A percentile compares a stretch with the other conserved stretches of the same genome.
Evolutionary conservation across 2,329 filamentous ascomycete genomes (phyloP).

Genomic region (Penicillium sp.): DNA sequence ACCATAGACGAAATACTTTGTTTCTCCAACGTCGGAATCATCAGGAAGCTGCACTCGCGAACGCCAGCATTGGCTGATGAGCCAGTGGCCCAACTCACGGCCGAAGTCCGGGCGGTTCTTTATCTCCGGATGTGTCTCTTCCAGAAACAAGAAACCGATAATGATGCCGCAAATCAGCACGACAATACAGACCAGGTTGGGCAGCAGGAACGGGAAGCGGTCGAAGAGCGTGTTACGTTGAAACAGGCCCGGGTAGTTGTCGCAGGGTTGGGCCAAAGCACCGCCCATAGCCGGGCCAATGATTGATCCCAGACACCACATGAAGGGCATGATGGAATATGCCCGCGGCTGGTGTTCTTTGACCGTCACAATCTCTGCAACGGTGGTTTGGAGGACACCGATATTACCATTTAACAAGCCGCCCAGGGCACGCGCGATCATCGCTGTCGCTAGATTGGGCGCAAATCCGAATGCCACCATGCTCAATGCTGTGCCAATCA

Average conservation of each 20-base stretch:
- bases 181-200: constrained; percentile 85
- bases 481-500: constrained; percentile 87
- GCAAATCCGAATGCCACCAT: constrained; percentile 93
- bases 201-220: constrained; percentile 82
- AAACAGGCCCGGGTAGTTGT: constrained; percentile 76
- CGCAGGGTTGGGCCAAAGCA: constrained; percentile 80
- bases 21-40: constrained; percentile 49
- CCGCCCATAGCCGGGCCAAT: constrained; percentile 90
- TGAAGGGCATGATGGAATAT: constrained; percentile 96
- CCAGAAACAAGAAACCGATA: constrained; percentile 80
- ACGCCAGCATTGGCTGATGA: constrained; percentile 47
- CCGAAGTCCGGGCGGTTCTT: constrained; percentile 75
- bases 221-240: constrained; percentile 75
- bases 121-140: constrained; percentile 87
- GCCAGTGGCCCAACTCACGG: constrained; percentile 70
- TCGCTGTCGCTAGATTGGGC: constrained; percentile 73
- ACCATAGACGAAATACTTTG: constrained; percentile 58
- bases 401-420: constrained; percentile 96
- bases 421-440: constrained; percentile 84
- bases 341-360: constrained; percentile 93
- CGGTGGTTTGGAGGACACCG: constrained; percentile 90
- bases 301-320: constrained; percentile 97
- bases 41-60: constrained; percentile 30
- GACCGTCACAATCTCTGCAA: constrained; percentile 87
- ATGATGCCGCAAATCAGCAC: constrained; percentile 74